Evolutionary conservation across 2,329 filamentous ascomycete genomes (phyloP), one percentile per base, ranked within the genome.

Genomic region (Coniella vitis): DNA sequence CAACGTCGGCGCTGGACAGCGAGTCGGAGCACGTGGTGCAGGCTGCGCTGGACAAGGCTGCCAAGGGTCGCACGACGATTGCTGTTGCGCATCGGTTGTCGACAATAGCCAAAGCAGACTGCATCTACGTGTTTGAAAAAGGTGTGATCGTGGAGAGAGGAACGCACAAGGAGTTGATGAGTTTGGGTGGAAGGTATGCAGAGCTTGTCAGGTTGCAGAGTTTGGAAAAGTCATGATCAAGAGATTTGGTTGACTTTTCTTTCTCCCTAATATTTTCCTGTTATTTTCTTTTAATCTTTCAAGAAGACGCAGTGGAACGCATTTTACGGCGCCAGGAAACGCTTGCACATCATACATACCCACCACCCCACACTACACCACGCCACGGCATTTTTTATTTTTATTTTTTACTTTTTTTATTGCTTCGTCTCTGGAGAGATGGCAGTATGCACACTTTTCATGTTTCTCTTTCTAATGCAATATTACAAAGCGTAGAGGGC

Each of bases 121-220:
- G 91, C 42, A 97, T 97, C 58, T 96, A 94, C 56, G 91, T 97
- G n/a, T 93, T 97, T 63, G 90, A 96, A 65, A 83, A 87, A 59
- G 93, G 91, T 7, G 78, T 81, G 52, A 80, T 97, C 38, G 86
- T 94, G 1, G 91, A 97, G 71, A 78, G 79, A 57, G 91, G 91
- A 4, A 89, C 82, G 8, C 91, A 97, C 62, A 60, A 70, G 0
- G 86, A 89, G 61, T 63, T 91, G 58, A 82, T 87, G 76, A 75
- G 73, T 56, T 76, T 73, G 62, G 81, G 81, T 55, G 86, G 86
- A 3, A 75, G 85, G 41, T 93, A 93, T 61, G 82, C 79, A 9
- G 87, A 91, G 69, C 66, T 93, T 55, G 87, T 91, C 41, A 87
- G 86, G 56, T 68, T 91, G 57, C 87, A 93, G 72, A 88, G 83